phyloP scores from a whole-genome alignment of 106 monocot genomes.

The Phalaenopsis aphrodite region DNA sequence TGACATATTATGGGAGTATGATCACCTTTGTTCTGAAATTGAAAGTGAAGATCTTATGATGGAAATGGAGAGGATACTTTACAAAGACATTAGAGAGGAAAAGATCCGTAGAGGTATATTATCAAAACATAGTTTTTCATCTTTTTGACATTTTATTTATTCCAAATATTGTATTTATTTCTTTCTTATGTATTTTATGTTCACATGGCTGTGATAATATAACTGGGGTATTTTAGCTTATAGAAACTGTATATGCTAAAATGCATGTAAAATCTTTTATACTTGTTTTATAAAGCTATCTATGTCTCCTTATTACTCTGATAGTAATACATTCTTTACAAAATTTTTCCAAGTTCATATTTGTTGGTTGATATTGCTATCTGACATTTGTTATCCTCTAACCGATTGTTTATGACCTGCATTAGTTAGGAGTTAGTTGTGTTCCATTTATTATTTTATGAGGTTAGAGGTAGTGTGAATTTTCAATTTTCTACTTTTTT shows the following conservation, averaged over 20 bases:
- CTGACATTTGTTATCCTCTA: neutral
- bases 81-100: slow-evolving; percentile 85
- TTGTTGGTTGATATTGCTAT: neutral
- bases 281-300: neutral
- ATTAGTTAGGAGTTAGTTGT: neutral
- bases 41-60: slow-evolving; percentile 74
- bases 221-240: neutral
- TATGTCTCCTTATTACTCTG: neutral
- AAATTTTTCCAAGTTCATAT: neutral
- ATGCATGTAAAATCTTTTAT: neutral
- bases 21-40: slow-evolving; percentile 34
- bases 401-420: neutral
- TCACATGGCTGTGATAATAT: neutral
- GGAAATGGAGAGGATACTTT: slow-evolving; percentile 90
- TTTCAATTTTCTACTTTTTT: neutral
- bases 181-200: neutral
- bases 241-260: neutral
- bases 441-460: neutral
- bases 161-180: neutral
- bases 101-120: slow-evolving; percentile 57
- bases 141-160: neutral
- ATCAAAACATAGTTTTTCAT: neutral
- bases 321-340: neutral
- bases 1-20: slow-evolving; percentile 80
- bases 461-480: neutral